Base-by-base conservation (phyloP, 371 early-diverging fungal genomes). In the Globomyces sp. region DNA sequence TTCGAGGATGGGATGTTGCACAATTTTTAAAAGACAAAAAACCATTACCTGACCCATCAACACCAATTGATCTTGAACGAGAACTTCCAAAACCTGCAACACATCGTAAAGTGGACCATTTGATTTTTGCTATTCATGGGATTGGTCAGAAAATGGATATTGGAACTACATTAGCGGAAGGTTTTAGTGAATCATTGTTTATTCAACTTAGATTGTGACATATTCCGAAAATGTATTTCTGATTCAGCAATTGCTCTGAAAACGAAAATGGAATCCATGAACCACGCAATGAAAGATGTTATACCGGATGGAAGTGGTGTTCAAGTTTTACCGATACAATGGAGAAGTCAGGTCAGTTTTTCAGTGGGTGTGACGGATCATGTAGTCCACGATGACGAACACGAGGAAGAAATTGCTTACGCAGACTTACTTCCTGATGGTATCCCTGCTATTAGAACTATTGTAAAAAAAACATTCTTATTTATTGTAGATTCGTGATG, bases 121-220 rank as follows among this genome's bases (percentile, higher is more conserved):
- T 92, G 5, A 75, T 92, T 11, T 80, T 92, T 61, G 92, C 89
- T 5, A 85, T 92, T 66, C 92, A 91, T 69, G 93, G 92, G 3
- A 87, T 90, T 57, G 93, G 93, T 11, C 92, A 91, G 66, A 89
- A 90, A 60, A 80, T 93, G 63, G 84, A 89, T 39, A 24, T 24
- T 24, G 24, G 24, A 24, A 24, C 24, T 24, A 24, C 24, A 24
- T 24, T 24, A 24, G 24, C 24, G 24, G 24, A 24, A 24, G 24
- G 24, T 24, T 24, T 24, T 24, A 24, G 24, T 24, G 24, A 24
- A 24, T 24, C 24, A 24, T 24, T 24, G 24, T 24, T 24, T 24
- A 24, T 24, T 24, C 24, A 24, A 24, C 24, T 24, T 24, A 24
- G 24, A 24, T 24, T 24, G 24, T 24, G 24, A 24, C 24, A 24